These are phyloP conservation scores for Sporisorium reilianum DNA, from an alignment of 1,284 basidiomycete species.

Conservation along the genomic window DNA sequence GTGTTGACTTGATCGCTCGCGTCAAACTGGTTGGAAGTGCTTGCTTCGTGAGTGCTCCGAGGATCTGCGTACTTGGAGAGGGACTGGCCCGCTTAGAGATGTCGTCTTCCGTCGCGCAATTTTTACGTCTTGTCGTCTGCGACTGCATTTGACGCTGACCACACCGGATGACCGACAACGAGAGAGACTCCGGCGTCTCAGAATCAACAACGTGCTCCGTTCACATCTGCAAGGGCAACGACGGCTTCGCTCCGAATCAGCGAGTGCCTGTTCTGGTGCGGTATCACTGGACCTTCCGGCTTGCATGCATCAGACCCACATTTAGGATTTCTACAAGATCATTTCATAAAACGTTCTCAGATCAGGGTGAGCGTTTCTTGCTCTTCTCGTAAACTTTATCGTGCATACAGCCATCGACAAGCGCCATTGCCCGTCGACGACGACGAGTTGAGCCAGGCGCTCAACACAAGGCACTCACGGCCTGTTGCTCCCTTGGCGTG, in stretches of 20 bases:
- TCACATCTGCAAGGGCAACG: neutral
- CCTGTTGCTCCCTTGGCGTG: neutral
- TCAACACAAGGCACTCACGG: neutral
- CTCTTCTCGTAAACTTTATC: neutral
- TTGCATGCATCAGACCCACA: conserved; percentile 2
- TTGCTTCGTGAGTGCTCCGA: neutral
- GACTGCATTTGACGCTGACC: neutral
- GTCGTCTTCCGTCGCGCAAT: neutral
- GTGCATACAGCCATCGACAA: neutral
- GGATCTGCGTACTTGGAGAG: neutral
- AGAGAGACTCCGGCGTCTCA: too few relatives aligned
- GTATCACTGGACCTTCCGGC: neutral
- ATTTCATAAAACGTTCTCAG: conserved; percentile 1
- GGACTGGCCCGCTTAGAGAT: neutral
- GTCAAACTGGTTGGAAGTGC: neutral
- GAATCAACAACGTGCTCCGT: too few relatives aligned
- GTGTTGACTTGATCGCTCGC: too few relatives aligned
- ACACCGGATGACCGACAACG: neutral
- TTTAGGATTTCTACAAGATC: neutral
- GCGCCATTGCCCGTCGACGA: neutral
- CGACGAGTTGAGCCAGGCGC: neutral
- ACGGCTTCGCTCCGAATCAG: neutral
- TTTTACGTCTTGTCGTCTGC: neutral
- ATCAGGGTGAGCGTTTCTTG: neutral
- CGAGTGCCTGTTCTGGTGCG: neutral